These are phyloP conservation scores for Rhododendron molle DNA, from an alignment of 148 eudicot species.

Conservation along the genomic window DNA sequence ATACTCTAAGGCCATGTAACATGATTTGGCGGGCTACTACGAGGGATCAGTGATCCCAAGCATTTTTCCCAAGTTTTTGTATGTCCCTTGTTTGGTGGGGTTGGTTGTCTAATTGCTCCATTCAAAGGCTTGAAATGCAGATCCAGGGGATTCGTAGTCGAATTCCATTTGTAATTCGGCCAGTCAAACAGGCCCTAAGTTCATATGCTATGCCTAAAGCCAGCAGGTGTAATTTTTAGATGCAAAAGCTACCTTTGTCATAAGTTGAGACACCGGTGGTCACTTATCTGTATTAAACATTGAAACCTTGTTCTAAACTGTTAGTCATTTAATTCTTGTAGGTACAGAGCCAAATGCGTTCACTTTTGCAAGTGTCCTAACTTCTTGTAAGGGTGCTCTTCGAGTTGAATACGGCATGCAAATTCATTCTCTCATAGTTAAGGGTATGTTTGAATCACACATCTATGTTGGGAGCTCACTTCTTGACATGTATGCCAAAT, in stretches of 20 bases:
- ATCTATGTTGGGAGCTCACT: conserved; percentile 88
- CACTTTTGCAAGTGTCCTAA: conserved; percentile 72
- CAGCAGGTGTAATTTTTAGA: not conserved
- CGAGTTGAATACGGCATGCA: conserved; percentile 57
- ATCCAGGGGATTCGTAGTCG: not conserved
- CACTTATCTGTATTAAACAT: not conserved
- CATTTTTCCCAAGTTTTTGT: not conserved
- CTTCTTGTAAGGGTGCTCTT: conserved; percentile 51
- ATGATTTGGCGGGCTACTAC: not conserved
- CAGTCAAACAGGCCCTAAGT: not conserved
- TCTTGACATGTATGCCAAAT: conserved; percentile 91
- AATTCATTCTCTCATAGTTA: conserved; percentile 62
- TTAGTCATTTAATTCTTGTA: conserved; percentile 23
- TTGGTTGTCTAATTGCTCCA: not conserved
- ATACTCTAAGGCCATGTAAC: not conserved
- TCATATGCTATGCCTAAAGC: not conserved
- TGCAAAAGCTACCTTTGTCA: not conserved
- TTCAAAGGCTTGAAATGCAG: not conserved
- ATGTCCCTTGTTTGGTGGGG: not conserved
- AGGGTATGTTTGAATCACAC: conserved; percentile 51
- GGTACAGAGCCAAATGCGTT: conserved; percentile 82
- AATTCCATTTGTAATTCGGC: not conserved
- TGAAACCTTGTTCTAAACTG: not conserved
- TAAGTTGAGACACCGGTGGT: not conserved
- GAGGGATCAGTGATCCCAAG: not conserved